Base-by-base conservation (phyloP, 345 rosid species). In the Passiflora organensis region DNA sequence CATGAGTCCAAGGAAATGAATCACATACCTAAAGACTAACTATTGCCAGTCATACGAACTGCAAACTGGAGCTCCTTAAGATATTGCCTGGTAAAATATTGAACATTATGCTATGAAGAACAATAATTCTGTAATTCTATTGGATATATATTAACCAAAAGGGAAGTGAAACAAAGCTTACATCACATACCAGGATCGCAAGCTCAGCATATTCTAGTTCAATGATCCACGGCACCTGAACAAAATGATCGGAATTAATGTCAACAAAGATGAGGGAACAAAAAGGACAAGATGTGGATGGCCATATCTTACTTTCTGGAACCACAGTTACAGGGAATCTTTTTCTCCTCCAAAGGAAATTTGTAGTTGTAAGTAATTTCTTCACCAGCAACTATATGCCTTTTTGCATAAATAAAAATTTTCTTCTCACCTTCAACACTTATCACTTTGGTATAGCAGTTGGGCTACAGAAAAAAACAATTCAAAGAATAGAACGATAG, bases 281-380 rank as follows among this genome's bases (percentile, higher is more conserved):
- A 64, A 53, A 25, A 56, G 39, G 12, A 59, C 37, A 58, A 64
- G 6, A 51, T 28, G 14, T 39, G 23, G 43, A 38, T n/a, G n/a
- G n/a, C 17, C 43, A 46, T 18, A 68, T 63, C 89, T 87, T 79
- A 89, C 99, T 83, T 94, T 73, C 58, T 85, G 14, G 96, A 77
- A 73, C 96, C 87, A 72, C 99, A 94, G 83, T 87, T 83, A 77
- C 99, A 94, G 18, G 97, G 99, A 34, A 89, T 94, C 73, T 94
- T 94, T 58, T 85, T 73, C 56, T 87, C 97, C 72, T 89, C 99
- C 77, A 94, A 67, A 10, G 97, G 99, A 72, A 94, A 89, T 66
- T 85, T 94, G 84, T 89, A 94, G 76, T 94, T 94, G 67, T 94
- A 94, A 59, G 95, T 77, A 53, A 94, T 74, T 74, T 94, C 99